Evolutionary conservation across 1,139 yeast genomes (phyloP).

Genomic region (Pichia sp.): DNA sequence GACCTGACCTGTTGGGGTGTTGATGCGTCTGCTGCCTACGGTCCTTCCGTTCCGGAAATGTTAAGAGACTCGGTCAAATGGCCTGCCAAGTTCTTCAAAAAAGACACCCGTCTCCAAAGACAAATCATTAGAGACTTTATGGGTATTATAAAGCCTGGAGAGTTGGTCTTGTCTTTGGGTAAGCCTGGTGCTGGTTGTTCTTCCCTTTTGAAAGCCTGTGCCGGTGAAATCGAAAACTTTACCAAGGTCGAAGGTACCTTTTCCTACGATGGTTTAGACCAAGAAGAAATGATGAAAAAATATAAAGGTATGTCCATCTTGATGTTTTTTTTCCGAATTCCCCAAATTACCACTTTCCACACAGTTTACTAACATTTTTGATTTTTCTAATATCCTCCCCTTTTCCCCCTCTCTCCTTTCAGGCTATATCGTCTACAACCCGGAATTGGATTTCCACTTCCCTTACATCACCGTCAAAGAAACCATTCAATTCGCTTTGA

Average conservation of each 20-base stretch:
- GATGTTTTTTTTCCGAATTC: slow-evolving; percentile 18
- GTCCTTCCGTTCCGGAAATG: slow-evolving; percentile 46
- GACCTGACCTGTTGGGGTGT: slow-evolving; percentile 46
- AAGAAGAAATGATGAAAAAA: slow-evolving; percentile 42
- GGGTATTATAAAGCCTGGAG: slow-evolving; percentile 28
- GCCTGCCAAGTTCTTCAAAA: slow-evolving; percentile 32
- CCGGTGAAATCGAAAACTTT: slow-evolving; percentile 35
- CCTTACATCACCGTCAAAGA: slow-evolving; percentile 62
- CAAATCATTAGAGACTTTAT: slow-evolving; percentile 40
- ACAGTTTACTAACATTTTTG: slow-evolving; percentile 8
- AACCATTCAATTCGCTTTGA: slow-evolving; percentile 57
- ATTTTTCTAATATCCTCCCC: neutral
- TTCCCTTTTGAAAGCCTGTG: slow-evolving; percentile 40
- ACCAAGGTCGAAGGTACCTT: slow-evolving; percentile 32
- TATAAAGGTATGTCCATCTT: slow-evolving; percentile 52
- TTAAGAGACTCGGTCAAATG: slow-evolving; percentile 32
- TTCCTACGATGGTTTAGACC: slow-evolving; percentile 48
- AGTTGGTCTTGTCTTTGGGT: slow-evolving; percentile 23
- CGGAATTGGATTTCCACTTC: slow-evolving; percentile 60
- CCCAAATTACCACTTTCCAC: neutral
- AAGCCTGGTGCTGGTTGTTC: slow-evolving; percentile 40
- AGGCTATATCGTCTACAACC: slow-evolving; percentile 53
- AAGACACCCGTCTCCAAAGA: slow-evolving; percentile 34
- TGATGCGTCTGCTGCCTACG: slow-evolving; percentile 50
- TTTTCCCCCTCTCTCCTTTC: slow-evolving; percentile 17